Base-by-base conservation (phyloP, 495 filamentous ascomycete species). In the Rostrohypoxylon terebratum region DNA sequence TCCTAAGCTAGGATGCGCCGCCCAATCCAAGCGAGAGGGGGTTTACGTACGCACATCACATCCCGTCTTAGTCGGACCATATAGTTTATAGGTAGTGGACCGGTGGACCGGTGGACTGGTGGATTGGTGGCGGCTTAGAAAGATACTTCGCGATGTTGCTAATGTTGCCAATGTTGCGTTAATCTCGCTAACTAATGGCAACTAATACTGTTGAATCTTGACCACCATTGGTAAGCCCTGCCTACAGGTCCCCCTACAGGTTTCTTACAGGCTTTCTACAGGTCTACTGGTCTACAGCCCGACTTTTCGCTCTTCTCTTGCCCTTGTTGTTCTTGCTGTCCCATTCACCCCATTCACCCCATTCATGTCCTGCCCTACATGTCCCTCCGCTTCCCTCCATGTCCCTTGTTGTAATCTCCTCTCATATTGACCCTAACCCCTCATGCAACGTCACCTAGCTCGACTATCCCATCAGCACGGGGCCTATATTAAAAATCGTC, bases 361-460 rank as follows among this genome's bases (percentile, higher is more conserved):
- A n/a, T n/a, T n/a, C n/a, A n/a, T n/a, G n/a, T n/a, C n/a, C n/a
- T n/a, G n/a, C n/a, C n/a, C n/a, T n/a, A n/a, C n/a, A n/a, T n/a
- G n/a, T n/a, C n/a, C n/a, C n/a, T n/a, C n/a, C n/a, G 4, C 28
- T 3, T 28, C 28, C 38, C 13, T 42, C n/a, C 14, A 14, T 14
- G 10, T 42, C 53, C 18, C 48, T 53, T 53, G 23, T 53, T 53
- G 34, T 23, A 59, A 40, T 59, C 55, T 40, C 36, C 47, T 34
- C 23, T 23, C 31, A 53, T 70, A 60, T 63, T 50, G 48, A 53
- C 38, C 57, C 68, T 42, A 1, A 38, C 31, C 68, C 38, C 71
- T 74, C 63, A 69, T 71, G 71, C 71, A 74, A 74, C 71, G 71
- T 71, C 71, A 74, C 71, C 57, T 59, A 74, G 47, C 40, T 40